phyloP scores from a whole-genome alignment of 805 yeast species.

The Metschnikowia continentalis region DNA sequence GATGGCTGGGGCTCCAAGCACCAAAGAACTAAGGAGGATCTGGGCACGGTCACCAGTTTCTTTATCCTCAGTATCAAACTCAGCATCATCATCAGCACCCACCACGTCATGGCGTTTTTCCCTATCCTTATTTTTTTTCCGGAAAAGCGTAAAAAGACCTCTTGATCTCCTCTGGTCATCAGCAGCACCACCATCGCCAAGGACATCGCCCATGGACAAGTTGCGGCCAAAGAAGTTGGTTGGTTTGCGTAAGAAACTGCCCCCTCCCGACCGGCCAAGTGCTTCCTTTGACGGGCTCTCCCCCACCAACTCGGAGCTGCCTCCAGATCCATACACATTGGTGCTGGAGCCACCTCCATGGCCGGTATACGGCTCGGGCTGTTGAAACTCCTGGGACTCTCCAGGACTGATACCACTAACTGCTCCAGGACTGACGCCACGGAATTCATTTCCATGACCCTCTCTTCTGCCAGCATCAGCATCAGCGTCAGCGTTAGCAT shows the following conservation, averaged over 20 bases:
- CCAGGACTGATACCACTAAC: too few relatives aligned
- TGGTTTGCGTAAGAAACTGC: constrained; percentile 9
- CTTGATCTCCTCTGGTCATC: constrained; percentile 18
- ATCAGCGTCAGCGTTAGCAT: too few relatives aligned
- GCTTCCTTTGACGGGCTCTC: not conserved
- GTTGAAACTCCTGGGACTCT: too few relatives aligned
- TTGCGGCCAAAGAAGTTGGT: constrained; percentile 12
- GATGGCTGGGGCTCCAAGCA: constrained; percentile 70
- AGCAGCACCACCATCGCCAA: constrained; percentile 10
- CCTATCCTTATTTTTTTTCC: constrained; percentile 24
- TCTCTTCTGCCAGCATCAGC: too few relatives aligned
- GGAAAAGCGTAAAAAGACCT: constrained; percentile 22
- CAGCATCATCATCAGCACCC: constrained; percentile 12
- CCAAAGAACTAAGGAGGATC: constrained; percentile 38
- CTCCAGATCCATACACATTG: not conserved
- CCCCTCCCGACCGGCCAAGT: not conserved
- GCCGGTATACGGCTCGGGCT: too few relatives aligned
- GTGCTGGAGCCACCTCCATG: too few relatives aligned
- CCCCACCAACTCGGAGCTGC: not conserved
- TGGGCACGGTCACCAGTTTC: constrained; percentile 37
- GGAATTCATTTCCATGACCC: too few relatives aligned
- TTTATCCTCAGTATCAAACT: constrained; percentile 21
- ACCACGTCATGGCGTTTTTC: constrained; percentile 18
- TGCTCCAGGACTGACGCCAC: too few relatives aligned
- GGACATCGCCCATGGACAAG: constrained; percentile 5